phyloP scores from a whole-genome alignment of 805 yeast genomes.

The Zygoascus flipseniorum region DNA sequence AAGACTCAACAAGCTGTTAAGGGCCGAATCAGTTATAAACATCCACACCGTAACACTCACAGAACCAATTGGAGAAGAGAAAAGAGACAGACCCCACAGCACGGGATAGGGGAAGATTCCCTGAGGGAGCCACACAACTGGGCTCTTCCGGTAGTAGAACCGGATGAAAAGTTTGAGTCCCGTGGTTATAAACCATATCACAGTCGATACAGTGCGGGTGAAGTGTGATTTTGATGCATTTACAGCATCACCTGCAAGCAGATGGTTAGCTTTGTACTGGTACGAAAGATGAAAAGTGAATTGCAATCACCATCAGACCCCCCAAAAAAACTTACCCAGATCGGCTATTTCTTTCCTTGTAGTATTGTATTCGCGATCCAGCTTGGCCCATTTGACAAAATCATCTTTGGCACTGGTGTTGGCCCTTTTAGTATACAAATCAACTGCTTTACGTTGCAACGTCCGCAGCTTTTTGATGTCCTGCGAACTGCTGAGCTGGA shows the following conservation, averaged over 20 bases:
- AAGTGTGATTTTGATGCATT: conserved; percentile 31
- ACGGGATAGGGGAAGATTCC: conserved; percentile 47
- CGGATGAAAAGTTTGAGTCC: conserved; percentile 37
- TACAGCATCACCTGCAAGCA: conserved; percentile 21
- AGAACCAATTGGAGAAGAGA: conserved; percentile 54
- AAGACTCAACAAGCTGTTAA: conserved; percentile 8
- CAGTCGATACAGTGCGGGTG: conserved; percentile 27
- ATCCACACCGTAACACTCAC: conserved; percentile 54
- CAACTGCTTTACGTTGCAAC: conserved; percentile 37
- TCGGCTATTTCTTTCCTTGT: conserved; percentile 43
- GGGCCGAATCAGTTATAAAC: conserved; percentile 28
- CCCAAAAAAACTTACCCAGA: conserved; percentile 19
- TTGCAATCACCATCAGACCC: neutral
- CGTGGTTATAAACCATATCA: conserved; percentile 34
- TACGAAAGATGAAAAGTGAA: too few species aligned
- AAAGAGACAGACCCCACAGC: conserved; percentile 53
- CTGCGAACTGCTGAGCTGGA: conserved; percentile 31
- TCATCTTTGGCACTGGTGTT: conserved; percentile 80
- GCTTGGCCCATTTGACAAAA: conserved; percentile 92
- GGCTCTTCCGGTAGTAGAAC: conserved; percentile 43
- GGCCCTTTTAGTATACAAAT: conserved; percentile 45
- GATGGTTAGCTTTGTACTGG: conserved; percentile 5
- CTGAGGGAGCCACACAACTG: conserved; percentile 51
- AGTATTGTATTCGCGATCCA: conserved; percentile 63
- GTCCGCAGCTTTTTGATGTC: conserved; percentile 25